These are phyloP conservation scores for Leucocoprinus gongylophorus DNA, from an alignment of 1,284 basidiomycete species.

Conservation along the genomic window DNA sequence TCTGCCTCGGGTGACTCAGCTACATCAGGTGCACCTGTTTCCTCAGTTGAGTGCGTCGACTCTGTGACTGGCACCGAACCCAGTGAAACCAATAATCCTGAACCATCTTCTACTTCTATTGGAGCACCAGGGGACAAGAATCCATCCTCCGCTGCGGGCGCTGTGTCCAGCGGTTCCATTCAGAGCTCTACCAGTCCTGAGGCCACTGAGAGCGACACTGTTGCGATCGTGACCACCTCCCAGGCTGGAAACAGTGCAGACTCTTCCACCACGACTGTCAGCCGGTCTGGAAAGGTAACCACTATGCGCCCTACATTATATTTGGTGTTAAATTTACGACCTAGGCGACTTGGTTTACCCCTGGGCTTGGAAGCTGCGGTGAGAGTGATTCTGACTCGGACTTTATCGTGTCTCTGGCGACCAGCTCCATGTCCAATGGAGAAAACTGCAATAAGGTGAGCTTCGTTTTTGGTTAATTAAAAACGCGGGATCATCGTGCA, in stretches of 20 bases:
- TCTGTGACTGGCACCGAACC: not conserved
- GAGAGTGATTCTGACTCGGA: slow-evolving; percentile 1
- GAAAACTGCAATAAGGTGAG: slow-evolving; percentile 1
- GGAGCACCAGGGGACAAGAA: not conserved
- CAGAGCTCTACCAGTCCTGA: not conserved
- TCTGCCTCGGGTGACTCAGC: not conserved
- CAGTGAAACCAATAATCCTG: not conserved
- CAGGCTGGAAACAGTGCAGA: not conserved
- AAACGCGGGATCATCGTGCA: not conserved
- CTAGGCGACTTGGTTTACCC: slow-evolving; percentile 1
- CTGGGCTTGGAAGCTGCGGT: slow-evolving; percentile 4
- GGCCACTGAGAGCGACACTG: not conserved
- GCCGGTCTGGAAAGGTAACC: not conserved
- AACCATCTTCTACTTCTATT: not conserved
- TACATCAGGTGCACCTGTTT: not conserved
- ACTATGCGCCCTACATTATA: not conserved
- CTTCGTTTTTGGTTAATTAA: not conserved
- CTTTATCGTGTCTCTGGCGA: slow-evolving; percentile 2
- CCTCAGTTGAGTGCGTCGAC: not conserved
- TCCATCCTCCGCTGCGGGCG: not conserved
- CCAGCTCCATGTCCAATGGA: not conserved
- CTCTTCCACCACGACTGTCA: not conserved
- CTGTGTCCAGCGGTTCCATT: not conserved
- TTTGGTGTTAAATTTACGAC: not conserved
- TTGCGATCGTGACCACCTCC: not conserved